Evolutionary conservation across 2,329 filamentous ascomycete genomes (phyloP), one percentile per base, ranked within the genome.

Genomic region (Shiraia sp.): DNA sequence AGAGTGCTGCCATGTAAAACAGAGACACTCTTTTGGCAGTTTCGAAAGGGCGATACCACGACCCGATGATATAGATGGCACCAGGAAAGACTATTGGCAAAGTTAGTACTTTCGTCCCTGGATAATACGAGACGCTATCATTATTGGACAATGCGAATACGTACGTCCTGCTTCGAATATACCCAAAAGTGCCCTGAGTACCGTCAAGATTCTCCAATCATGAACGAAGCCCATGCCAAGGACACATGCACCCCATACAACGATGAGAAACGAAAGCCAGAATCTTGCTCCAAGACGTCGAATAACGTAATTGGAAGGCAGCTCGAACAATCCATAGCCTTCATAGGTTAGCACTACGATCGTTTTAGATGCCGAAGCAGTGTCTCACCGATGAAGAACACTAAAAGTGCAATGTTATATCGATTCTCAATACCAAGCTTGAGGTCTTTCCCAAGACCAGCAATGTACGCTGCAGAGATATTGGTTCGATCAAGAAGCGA

Each of bases 261-360:
- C 40, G 32, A 65, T 64, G 5, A 68, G 46, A 24, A 61, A 61
- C 5, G 53, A 47, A 10, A 68, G 45, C 63, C 62, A 66, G 14
- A 50, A 43, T 10, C 61, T 45, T 12, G 65, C 59, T 7, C 65
- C 65, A 3, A 66, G n/a, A 5, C 61, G 53, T 13, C 60, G 55
- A 14, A 66, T 65, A 23, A 65, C 40, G 23, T 57, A 51, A 24
- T 66, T 66, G 2, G 61, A 64, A 6, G 64, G 63, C 0, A 66
- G 41, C 35, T 68, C 62, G 32, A 68, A 66, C 0, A 68, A 34
- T 5, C 50, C 57, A 36, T 68, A 68, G 1, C 44, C 57, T 59
- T 19, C 8, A 22, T 6, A 12, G 2, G 10, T 42, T 2, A 32
- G 25, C 28, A 25, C 10, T 6, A 19, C 8, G 2, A 16, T 3